phyloP scores from a whole-genome alignment of 768 basidiomycete genomes.

The Gloeopeniophorella convolvens region DNA sequence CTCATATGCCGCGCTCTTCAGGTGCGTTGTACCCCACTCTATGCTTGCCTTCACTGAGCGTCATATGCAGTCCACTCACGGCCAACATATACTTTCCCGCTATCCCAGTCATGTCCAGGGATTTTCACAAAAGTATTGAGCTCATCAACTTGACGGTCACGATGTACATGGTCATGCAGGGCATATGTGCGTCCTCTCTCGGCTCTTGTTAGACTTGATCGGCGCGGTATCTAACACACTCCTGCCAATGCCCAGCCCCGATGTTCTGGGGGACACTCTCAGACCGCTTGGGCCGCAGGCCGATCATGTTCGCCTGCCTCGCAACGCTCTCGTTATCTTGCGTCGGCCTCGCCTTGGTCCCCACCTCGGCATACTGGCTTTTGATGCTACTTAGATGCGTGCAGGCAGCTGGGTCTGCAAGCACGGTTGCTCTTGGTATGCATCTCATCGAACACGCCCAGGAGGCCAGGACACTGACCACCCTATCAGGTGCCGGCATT shows the following conservation, averaged over 20 bases:
- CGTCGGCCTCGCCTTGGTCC: conserved; percentile 50
- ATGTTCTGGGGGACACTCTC: conserved; percentile 64
- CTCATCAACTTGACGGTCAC: conserved; percentile 78
- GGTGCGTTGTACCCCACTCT: conserved; percentile 30
- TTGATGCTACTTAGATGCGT: conserved; percentile 73
- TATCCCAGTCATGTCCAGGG: conserved; percentile 58
- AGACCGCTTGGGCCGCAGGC: conserved; percentile 58
- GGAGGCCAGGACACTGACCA: background rate
- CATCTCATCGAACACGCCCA: background rate
- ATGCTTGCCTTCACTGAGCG: background rate
- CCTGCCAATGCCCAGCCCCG: conserved; percentile 28
- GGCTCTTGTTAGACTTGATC: background rate
- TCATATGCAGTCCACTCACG: conserved; percentile 54
- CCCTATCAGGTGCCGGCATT: conserved; percentile 55
- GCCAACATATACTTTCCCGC: conserved; percentile 77
- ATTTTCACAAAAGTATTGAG: conserved; percentile 60
- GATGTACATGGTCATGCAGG: conserved; percentile 67
- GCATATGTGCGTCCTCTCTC: conserved; percentile 39
- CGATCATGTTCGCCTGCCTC: conserved; percentile 57
- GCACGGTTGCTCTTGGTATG: conserved; percentile 66
- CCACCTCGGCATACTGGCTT: conserved; percentile 65
- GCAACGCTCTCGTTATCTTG: conserved; percentile 59
- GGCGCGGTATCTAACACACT: background rate
- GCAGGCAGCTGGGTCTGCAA: conserved; percentile 75
- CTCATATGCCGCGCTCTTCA: conserved; percentile 57